Conservation (phyloP, 176 grass and related monocot genomes). For the Thinopyrum elongatum region DNA sequence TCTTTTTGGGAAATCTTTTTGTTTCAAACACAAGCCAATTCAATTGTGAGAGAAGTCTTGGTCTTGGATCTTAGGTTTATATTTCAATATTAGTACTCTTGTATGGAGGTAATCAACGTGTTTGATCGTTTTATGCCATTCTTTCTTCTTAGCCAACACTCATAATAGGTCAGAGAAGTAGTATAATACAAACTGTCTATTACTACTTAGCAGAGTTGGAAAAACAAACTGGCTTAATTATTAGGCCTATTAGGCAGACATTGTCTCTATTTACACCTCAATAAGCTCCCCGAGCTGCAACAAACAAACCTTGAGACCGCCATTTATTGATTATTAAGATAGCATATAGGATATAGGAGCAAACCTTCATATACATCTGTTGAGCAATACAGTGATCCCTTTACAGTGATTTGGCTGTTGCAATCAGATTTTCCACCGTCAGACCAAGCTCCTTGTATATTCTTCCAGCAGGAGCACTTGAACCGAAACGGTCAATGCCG, state of each 20-base stretch:
- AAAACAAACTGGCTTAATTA: neutral
- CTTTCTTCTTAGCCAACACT: too few relatives aligned
- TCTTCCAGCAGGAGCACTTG: conserved; percentile 43
- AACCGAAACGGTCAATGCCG: conserved; percentile 36
- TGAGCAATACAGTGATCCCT: neutral
- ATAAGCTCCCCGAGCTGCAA: neutral
- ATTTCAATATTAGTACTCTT: too few relatives aligned
- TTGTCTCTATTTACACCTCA: neutral
- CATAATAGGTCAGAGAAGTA: too few relatives aligned
- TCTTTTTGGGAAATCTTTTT: too few relatives aligned
- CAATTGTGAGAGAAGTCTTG: too few relatives aligned
- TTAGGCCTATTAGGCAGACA: neutral
- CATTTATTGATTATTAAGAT: neutral
- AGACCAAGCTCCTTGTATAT: conserved; percentile 63
- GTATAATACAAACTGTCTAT: neutral
- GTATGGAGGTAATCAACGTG: too few relatives aligned
- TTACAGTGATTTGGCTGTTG: conserved; percentile 32
- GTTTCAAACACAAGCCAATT: too few relatives aligned
- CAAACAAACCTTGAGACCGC: neutral
- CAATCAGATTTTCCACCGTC: conserved; percentile 47
- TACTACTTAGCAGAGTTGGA: neutral
- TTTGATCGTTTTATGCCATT: too few relatives aligned
- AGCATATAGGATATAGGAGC: neutral
- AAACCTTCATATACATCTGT: neutral
- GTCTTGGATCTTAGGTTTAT: too few relatives aligned